These are phyloP conservation scores for Solanum raphanifolium DNA, from an alignment of 257 asterid species.

Conservation along the genomic window DNA sequence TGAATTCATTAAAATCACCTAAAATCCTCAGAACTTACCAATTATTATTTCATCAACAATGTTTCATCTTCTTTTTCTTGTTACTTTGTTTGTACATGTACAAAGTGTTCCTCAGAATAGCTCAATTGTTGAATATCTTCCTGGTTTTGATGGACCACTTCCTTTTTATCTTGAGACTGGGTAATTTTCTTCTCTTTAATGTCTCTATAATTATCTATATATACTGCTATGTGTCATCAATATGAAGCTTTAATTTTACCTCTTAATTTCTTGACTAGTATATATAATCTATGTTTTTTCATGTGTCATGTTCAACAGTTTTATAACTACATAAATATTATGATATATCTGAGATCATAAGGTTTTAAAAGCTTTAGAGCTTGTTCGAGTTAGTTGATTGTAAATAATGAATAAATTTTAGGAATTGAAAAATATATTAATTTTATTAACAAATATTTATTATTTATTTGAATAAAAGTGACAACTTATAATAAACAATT, in stretches of 20 bases:
- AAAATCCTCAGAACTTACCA: too few relatives aligned
- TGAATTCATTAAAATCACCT: background rate
- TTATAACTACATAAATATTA: background rate
- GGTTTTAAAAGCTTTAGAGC: background rate
- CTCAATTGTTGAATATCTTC: background rate
- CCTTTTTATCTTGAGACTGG: slow-evolving; percentile 1
- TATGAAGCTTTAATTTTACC: background rate
- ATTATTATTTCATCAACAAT: background rate
- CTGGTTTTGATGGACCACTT: slow-evolving; percentile 4
- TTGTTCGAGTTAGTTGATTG: too few relatives aligned
- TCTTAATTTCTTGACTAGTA: background rate
- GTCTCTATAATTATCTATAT: background rate
- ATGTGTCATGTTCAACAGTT: background rate
- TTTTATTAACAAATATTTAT: too few relatives aligned
- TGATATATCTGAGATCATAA: background rate
- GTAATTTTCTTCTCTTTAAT: background rate
- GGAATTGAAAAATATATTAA: too few relatives aligned
- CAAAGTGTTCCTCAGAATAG: background rate
- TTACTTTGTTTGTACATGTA: background rate
- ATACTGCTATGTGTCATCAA: background rate
- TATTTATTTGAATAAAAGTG: too few relatives aligned
- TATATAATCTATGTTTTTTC: background rate
- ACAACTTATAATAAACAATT: too few relatives aligned
- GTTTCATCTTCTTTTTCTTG: background rate
- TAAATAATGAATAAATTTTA: too few relatives aligned